Evolutionary conservation across 345 rosid genomes (phyloP).

Genomic region (Syzygium grande): DNA sequence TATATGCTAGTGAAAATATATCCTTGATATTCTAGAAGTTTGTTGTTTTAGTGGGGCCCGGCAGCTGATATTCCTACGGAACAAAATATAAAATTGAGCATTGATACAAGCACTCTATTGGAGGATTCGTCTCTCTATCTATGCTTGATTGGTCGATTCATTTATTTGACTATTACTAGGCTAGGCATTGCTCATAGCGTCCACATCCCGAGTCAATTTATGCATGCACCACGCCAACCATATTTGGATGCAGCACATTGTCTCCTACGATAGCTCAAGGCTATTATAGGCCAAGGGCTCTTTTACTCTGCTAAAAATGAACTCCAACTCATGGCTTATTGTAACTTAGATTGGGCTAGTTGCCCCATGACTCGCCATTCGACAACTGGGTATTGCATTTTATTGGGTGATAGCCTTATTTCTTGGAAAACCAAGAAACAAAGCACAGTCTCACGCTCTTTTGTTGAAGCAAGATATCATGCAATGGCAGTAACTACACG

Average conservation of each 20-base stretch:
- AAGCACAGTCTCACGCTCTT: neutral
- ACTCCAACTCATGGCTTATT: neutral
- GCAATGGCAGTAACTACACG: too few relatives aligned
- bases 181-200: neutral
- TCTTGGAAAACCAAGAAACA: neutral
- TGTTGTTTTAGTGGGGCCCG: too few relatives aligned
- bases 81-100: neutral
- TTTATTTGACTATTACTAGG: neutral
- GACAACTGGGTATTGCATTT: neutral
- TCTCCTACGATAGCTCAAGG: neutral
- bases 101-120: neutral
- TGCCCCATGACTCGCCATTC: neutral
- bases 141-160: neutral
- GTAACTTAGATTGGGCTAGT: neutral
- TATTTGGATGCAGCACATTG: too few relatives aligned
- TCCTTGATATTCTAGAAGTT: fast-evolving
- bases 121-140: neutral
- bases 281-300: neutral
- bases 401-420: neutral
- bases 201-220: neutral
- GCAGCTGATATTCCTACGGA: neutral
- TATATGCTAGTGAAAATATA: neutral
- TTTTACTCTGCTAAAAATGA: neutral
- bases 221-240: neutral
- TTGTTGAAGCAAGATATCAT: too few relatives aligned